Conservation (phyloP, 2,329 filamentous ascomycete species). For the Botrytis pseudocinerea region DNA sequence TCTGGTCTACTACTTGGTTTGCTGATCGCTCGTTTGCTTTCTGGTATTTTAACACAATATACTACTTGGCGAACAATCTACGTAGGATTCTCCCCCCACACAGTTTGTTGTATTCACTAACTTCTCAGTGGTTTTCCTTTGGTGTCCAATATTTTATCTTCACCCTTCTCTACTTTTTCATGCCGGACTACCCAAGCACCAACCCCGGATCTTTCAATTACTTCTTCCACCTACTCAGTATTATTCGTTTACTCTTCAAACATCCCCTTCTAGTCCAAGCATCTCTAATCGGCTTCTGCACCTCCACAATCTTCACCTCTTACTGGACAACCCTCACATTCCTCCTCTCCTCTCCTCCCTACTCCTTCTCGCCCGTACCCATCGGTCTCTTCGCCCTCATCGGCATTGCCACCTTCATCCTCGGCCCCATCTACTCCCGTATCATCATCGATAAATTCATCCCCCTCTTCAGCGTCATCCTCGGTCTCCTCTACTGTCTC, state of each 20-base stretch:
- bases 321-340: conserved; percentile 82
- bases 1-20: conserved; percentile 75
- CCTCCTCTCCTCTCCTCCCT: conserved; percentile 69
- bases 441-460: conserved; percentile 69
- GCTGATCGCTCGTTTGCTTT: conserved; percentile 72
- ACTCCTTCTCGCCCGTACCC: conserved; percentile 63
- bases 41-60: conserved; percentile 73
- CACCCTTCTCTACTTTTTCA: conserved; percentile 64
- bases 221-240: conserved; percentile 62
- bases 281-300: conserved; percentile 65
- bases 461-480: conserved; percentile 65
- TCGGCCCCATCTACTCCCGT: conserved; percentile 69
- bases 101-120: neutral
- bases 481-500: conserved; percentile 60
- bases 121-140: conserved; percentile 63
- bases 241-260: conserved; percentile 61
- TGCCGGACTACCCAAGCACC: conserved; percentile 79
- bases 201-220: conserved; percentile 68
- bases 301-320: conserved; percentile 60
- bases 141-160: conserved; percentile 70
- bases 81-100: conserved; percentile 25
- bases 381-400: conserved; percentile 81
- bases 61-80: conserved; percentile 76
- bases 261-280: conserved; percentile 71
- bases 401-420: conserved; percentile 67